Evolutionary conservation across 441 rosid genomes (phyloP).

Genomic region (Croton setiger): DNA sequence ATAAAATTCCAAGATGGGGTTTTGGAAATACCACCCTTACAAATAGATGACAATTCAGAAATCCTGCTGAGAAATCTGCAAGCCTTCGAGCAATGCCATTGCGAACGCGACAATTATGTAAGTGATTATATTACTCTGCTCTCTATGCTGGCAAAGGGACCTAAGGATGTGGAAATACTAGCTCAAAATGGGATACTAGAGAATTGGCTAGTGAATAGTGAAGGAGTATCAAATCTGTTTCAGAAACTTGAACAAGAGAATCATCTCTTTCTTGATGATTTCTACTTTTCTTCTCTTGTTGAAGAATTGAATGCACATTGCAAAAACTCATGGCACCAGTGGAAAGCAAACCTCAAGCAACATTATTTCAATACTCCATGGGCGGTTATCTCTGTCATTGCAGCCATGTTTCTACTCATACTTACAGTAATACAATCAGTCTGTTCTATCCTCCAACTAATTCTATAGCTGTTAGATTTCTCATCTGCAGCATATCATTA

Average conservation of each 20-base stretch:
- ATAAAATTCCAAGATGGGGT: neutral
- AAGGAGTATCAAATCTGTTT: neutral
- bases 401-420: conserved; percentile 16
- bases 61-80: conserved; percentile 21
- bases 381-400: conserved; percentile 14
- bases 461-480: no score
- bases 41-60: conserved; percentile 11
- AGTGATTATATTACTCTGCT: conserved; percentile 19
- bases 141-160: conserved; percentile 14
- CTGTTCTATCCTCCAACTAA: conserved; percentile 3
- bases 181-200: neutral
- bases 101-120: conserved; percentile 15
- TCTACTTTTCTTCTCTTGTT: conserved; percentile 20
- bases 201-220: neutral
- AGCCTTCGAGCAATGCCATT: conserved; percentile 29
- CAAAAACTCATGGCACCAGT: conserved; percentile 4
- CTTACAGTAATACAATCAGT: conserved; percentile 21
- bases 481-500: no score
- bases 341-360: conserved; percentile 19
- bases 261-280: conserved; percentile 11
- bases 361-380: conserved; percentile 21
- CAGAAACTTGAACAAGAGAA: conserved; percentile 21
- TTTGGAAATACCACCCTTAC: neutral
- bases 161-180: conserved; percentile 28
- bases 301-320: conserved; percentile 11